A percentile compares a stretch with the other conserved stretches of the same genome.
phyloP scores from a whole-genome alignment of 2,329 filamentous ascomycete genomes.

The Neurospora sp. region DNA sequence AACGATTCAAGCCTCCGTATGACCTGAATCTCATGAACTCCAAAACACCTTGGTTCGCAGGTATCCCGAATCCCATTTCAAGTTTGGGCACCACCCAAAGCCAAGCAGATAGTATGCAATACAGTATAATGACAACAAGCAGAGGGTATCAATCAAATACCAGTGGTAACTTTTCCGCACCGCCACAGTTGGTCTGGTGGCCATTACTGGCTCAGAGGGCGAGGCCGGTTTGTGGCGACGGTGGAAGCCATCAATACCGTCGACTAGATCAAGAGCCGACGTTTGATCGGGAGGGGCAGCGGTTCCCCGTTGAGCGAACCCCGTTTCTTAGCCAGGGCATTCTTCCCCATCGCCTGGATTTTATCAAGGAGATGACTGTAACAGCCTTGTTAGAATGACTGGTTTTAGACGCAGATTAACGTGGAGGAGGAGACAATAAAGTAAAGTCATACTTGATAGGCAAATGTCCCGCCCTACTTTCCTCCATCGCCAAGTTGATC shows the following conservation, averaged over 20 bases:
- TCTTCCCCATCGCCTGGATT: constrained; percentile 37
- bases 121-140: not conserved
- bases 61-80: no score
- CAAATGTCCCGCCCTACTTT: constrained; percentile 44
- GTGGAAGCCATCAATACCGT: no score
- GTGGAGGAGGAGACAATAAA: constrained; percentile 9
- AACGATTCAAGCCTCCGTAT: not conserved
- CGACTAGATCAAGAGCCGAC: constrained; percentile 29
- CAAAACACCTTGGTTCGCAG: not conserved
- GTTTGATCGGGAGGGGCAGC: constrained; percentile 37
- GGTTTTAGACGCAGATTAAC: constrained; percentile 18
- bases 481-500: constrained; percentile 43
- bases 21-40: not conserved
- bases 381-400: constrained; percentile 21
- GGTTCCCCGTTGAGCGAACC: constrained; percentile 22
- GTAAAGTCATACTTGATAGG: constrained; percentile 44
- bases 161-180: not conserved
- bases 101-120: not conserved
- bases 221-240: not conserved
- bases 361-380: constrained; percentile 46
- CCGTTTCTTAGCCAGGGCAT: constrained; percentile 24
- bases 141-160: not conserved
- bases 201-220: not conserved
- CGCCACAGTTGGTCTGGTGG: not conserved
- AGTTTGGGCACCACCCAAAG: not conserved